Conservation (phyloP, 495 filamentous ascomycete genomes). For the Cetradonia linearis region DNA sequence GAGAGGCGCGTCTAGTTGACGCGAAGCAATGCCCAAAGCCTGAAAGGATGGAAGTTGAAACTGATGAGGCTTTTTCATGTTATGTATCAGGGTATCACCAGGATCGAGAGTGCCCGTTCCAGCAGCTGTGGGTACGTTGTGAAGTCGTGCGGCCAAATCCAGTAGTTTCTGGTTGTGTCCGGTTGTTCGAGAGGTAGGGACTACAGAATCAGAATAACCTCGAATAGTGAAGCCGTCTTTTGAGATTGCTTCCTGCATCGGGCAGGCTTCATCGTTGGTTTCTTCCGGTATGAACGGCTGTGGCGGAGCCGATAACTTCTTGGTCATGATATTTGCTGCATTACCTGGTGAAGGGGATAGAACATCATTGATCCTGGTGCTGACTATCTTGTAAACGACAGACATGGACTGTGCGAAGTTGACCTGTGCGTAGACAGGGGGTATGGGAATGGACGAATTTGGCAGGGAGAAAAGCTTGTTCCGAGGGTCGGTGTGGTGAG, state of each 20-base stretch:
- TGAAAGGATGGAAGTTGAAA: slow-evolving; percentile 35
- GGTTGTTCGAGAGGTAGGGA: slow-evolving; percentile 13
- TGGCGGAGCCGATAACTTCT: slow-evolving; percentile 10
- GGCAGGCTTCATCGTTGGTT: slow-evolving; percentile 1
- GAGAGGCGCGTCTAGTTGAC: slow-evolving; percentile 29
- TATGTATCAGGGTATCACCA: neutral
- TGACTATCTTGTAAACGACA: neutral
- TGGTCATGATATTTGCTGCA: slow-evolving; percentile 12
- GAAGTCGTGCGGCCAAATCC: slow-evolving; percentile 1
- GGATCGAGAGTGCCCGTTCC: neutral
- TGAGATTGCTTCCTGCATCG: neutral
- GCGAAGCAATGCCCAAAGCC: slow-evolving; percentile 32
- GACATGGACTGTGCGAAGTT: neutral
- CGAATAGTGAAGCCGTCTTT: neutral
- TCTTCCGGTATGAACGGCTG: slow-evolving; percentile 10
- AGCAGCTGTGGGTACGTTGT: neutral
- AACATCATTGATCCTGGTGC: too few relatives aligned
- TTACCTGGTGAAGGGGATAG: neutral
- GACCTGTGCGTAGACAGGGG: neutral
- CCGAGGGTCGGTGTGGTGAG: neutral
- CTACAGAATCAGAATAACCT: slow-evolving; percentile 18
- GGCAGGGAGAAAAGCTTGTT: neutral
- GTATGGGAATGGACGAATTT: neutral
- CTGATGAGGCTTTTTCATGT: slow-evolving; percentile 8
- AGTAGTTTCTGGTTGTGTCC: slow-evolving; percentile 3